phyloP scores from a whole-genome alignment of 805 yeast species.

The Myxozyma lipomycoides region DNA sequence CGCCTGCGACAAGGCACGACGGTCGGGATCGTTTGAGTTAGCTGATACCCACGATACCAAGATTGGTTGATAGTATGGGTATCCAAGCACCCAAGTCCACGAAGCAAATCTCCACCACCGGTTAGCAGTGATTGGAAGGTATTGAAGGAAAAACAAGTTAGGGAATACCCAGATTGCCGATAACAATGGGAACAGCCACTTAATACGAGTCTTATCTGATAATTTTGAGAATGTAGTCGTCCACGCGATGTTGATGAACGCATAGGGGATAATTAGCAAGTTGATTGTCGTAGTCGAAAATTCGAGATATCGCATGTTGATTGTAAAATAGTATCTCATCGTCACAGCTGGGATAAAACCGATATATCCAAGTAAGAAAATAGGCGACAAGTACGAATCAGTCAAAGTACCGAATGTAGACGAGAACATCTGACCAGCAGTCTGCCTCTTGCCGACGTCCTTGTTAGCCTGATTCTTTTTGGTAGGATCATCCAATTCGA shows the following conservation, averaged over 20 bases:
- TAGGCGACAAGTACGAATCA: constrained; percentile 18
- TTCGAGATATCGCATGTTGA: constrained; percentile 48
- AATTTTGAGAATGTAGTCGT: constrained; percentile 32
- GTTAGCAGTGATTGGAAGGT: constrained; percentile 19
- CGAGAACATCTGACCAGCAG: constrained; percentile 40
- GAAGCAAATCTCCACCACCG: constrained; percentile 27
- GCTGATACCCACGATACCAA: constrained; percentile 58
- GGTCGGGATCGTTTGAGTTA: constrained; percentile 57
- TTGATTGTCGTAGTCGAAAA: constrained; percentile 51
- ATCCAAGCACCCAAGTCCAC: constrained; percentile 39
- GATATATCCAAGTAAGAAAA: constrained; percentile 22
- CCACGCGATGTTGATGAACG: constrained; percentile 30
- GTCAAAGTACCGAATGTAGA: constrained; percentile 35
- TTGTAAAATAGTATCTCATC: constrained; percentile 38
- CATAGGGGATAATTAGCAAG: constrained; percentile 51
- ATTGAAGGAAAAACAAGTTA: constrained; percentile 31
- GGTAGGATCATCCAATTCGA: constrained; percentile 22
- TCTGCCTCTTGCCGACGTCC: constrained; percentile 44
- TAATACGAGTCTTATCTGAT: constrained; percentile 19
- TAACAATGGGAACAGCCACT: constrained; percentile 23
- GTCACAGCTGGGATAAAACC: constrained; percentile 26
- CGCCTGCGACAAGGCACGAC: constrained; percentile 62
- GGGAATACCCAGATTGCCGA: constrained; percentile 28
- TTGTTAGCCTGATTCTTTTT: constrained; percentile 15
- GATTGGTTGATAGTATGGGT: constrained; percentile 51